Conservation (phyloP, 2,329 filamentous ascomycete species). For the Thelonectria discophora region DNA sequence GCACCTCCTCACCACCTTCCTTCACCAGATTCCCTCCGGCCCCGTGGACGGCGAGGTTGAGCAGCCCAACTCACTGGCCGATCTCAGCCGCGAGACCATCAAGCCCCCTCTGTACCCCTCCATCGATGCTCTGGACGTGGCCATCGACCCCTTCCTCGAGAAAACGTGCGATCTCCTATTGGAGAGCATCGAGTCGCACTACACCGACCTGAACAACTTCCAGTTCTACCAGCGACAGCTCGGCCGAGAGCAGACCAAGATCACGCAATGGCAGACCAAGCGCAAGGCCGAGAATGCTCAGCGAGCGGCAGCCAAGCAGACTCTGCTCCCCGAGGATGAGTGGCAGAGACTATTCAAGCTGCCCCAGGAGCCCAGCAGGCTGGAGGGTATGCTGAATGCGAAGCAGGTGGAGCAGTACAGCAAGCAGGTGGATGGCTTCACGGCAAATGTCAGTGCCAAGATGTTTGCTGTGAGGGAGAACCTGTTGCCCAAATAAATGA, state of each 20-base stretch:
- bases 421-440: conserved; percentile 95
- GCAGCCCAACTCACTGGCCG: conserved; percentile 80
- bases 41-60: conserved; percentile 71
- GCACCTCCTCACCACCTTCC: conserved; percentile 92
- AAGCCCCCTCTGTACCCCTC: conserved; percentile 81
- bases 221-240: conserved; percentile 95
- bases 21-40: conserved; percentile 85
- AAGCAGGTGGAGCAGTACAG: conserved; percentile 98
- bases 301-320: conserved; percentile 85
- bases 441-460: conserved; percentile 89
- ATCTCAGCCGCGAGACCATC: conserved; percentile 73
- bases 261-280: conserved; percentile 95
- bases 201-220: conserved; percentile 99
- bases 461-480: conserved; percentile 94
- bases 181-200: conserved; percentile 96
- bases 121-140: conserved; percentile 87
- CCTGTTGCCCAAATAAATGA: conserved; percentile 63
- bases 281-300: conserved; percentile 94
- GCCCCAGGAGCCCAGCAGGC: conserved; percentile 88
- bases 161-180: conserved; percentile 97
- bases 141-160: conserved; percentile 96
- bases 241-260: conserved; percentile 94
- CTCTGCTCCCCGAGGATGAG: conserved; percentile 91
- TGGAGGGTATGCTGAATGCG: conserved; percentile 94
- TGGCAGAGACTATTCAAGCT: conserved; percentile 99